Evolutionary conservation across 116 monocot genomes (phyloP).

Genomic region (Zostera marina): DNA sequence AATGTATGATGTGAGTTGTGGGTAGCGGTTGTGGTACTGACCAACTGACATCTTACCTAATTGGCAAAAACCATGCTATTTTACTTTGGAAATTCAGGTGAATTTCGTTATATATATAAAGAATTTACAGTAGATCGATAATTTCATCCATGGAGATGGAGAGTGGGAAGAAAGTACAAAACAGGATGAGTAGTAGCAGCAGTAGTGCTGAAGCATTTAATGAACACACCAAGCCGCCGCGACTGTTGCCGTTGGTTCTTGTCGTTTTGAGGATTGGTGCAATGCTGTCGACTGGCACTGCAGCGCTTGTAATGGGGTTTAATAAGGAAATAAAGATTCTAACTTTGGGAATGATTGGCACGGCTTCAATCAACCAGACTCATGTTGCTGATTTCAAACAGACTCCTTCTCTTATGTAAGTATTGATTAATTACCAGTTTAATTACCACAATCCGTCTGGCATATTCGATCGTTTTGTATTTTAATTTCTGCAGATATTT

Average conservation of each 20-base stretch:
- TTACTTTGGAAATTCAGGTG: no score
- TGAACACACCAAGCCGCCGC: neutral
- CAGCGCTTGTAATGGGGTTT: conserved; percentile 41
- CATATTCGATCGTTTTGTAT: no score
- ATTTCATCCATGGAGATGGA: conserved; percentile 11
- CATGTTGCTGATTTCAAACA: conserved; percentile 41
- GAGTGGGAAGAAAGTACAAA: conserved; percentile 8
- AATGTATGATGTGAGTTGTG: no score
- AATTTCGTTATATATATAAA: no score
- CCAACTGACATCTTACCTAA: no score
- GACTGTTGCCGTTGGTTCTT: conserved; percentile 4
- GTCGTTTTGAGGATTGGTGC: conserved; percentile 18
- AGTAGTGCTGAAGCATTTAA: neutral
- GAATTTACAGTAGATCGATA: no score
- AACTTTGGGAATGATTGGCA: conserved; percentile 36
- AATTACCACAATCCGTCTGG: no score
- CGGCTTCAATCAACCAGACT: conserved; percentile 12
- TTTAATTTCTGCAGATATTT: conserved; percentile 30
- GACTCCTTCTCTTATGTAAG: conserved; percentile 64
- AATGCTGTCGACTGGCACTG: conserved; percentile 20
- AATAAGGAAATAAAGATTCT: conserved; percentile 40
- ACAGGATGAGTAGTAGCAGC: no score
- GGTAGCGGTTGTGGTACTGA: no score
- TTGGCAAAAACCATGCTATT: no score
- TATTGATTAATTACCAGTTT: no score